Base-by-base conservation (phyloP, 345 rosid genomes). In the Melastoma malabathricum region DNA sequence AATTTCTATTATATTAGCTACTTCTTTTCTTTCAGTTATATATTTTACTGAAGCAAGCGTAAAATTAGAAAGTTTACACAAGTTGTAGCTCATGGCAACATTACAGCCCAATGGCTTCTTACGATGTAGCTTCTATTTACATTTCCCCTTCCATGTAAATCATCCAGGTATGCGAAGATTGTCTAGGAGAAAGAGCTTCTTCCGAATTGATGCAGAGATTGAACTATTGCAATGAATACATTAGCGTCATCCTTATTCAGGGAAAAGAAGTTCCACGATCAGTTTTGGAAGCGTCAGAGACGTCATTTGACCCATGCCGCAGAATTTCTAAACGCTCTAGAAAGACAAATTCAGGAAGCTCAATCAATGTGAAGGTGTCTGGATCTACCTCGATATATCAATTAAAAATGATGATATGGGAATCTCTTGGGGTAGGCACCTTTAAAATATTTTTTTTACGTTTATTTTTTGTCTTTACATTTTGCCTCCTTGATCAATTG, bases 321-420 rank as follows among this genome's bases (percentile, higher is more conserved):
- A 79, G 95, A 50, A 75, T 74, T 25, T 87, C 98, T 19, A 92
- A 92, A 67, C 89, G 96, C 27, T 73, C 98, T 58, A 73, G 96
- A 57, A 84, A 70, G 72, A 71, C 88, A 51, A 82, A 75, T 43
- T 54, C 75, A 67, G 98, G 95, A 59, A 82, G 68, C 72, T 66
- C 74, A 15, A 75, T 82, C 44, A 82, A 78, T 69, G 64, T 92
- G 48, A 82, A 76, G 68, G 98, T 92, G 58, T 92, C 98, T 52
- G 93, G 95, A 6, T 74, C 88, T 41, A 92, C 88, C 46, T 70
- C 96, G 17, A 60, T 92, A 52, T 92, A 92, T 75, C 96, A 84
- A 57, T 69, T 92, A 56, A 92, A 92, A 70, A 87, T 92, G 98
- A 84, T 92, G 98, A 92, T 87, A 66, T 87, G 98, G 95, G 96